Conservation (phyloP, 768 basidiomycete species). For the Astraeus odoratus region DNA sequence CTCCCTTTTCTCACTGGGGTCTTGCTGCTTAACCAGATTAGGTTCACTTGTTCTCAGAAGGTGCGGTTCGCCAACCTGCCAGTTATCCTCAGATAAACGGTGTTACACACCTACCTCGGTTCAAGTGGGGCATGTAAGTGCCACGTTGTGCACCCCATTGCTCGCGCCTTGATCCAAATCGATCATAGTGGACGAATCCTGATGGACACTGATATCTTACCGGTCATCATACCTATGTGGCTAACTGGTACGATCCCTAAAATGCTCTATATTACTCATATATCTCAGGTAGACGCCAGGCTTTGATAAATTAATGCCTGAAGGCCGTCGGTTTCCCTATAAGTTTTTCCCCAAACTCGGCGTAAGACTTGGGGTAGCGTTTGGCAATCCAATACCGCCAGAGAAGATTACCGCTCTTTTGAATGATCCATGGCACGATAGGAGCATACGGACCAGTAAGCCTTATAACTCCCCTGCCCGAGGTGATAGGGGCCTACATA, state of each 20-base stretch:
- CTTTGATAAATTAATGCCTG: conserved; percentile 89
- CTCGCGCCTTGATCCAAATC: conserved; percentile 3
- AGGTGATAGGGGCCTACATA: not conserved
- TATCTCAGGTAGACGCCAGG: conserved; percentile 29
- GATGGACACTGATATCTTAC: conserved; percentile 58
- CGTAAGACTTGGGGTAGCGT: conserved; percentile 62
- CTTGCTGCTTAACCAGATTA: conserved; percentile 28
- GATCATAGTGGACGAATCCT: conserved; percentile 69
- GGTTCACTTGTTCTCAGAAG: conserved; percentile 90
- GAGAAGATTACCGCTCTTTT: conserved; percentile 28
- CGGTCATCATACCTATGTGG: conserved; percentile 90
- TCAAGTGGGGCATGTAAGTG: conserved; percentile 95
- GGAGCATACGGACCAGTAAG: not conserved
- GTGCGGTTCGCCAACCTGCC: conserved; percentile 75
- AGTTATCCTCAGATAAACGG: conserved; percentile 40
- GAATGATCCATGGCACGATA: conserved; percentile 2
- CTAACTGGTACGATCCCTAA: conserved; percentile 52
- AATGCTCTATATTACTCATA: not conserved
- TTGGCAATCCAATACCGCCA: conserved; percentile 65
- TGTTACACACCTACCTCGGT: conserved; percentile 51
- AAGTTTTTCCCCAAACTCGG: conserved; percentile 63
- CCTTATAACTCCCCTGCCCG: not conserved
- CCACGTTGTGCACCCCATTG: not conserved
- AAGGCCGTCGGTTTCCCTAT: conserved; percentile 67
- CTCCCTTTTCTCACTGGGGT: not conserved